Evolutionary conservation across 2,329 filamentous ascomycete species (phyloP), one percentile per base, ranked within the genome.

Genomic region (Apiospora hydei): DNA sequence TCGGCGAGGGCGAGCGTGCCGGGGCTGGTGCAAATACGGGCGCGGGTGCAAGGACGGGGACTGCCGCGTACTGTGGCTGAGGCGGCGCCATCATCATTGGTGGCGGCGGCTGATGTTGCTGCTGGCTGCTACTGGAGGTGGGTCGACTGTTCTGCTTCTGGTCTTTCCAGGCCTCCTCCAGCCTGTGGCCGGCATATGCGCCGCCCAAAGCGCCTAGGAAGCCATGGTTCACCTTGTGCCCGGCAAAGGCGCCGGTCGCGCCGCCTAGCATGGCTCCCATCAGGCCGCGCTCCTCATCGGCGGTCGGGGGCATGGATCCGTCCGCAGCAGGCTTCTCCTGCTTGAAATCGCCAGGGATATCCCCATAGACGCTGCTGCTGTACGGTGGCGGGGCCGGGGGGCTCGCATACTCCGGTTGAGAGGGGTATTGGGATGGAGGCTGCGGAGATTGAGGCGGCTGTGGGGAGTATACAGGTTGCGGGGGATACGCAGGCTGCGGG

Each of bases 161-260:
- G 8, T 64, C 57, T 18, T 64, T 64, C 57, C 34, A 41, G 18
- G 57, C 57, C 71, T 86, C 85, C 74, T 86, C 83, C 7, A 83
- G 80, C 69, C 85, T 78, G 73, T 82, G 83, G 68, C 85, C 85
- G 8, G 84, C 79, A 74, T 86, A 83, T 49, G 85, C 85, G 51
- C 85, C 85, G 72, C 83, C 84, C 46, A 86, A 79, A 8, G 84
- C 82, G 72, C 85, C 85, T 68, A 86, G 81, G 76, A 86, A 78
- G 34, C 85, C 85, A 78, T 86, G 85, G 75, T 83, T 80, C 74
- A 81, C 84, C 77, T 86, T 83, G 80, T 85, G 83, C 70, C 85
- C 85, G 30, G 80, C 82, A 67, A 81, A 86, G 38, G 82, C 84
- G 71, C 85, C 85, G n/a, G 83, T 81, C 7, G 83, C 78, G 75